Conservation (phyloP, 306 rosid genomes). For the Dalbergia cultrata region DNA sequence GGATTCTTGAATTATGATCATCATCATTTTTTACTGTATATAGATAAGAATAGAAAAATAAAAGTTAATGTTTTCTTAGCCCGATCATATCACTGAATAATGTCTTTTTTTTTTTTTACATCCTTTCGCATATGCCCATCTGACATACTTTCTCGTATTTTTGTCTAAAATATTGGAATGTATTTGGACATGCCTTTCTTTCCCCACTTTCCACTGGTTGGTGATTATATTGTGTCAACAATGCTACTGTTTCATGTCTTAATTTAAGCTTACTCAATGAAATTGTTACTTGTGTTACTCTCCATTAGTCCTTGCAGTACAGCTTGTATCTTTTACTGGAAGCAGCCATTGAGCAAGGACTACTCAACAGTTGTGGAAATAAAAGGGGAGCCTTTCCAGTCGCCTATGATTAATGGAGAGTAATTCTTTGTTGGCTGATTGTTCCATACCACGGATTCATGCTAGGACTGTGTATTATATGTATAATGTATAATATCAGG, state of each 20-base stretch:
- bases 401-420: constrained; percentile 76
- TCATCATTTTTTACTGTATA: neutral
- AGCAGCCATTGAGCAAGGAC: constrained; percentile 76
- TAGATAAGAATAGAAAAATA: neutral
- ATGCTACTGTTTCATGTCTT: constrained; percentile 3
- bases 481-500: constrained; percentile 33
- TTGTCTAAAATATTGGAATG: neutral
- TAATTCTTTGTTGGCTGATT: constrained; percentile 37
- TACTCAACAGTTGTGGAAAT: constrained; percentile 88
- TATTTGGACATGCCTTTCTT: neutral
- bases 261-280: constrained; percentile 19
- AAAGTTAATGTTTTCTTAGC: neutral
- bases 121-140: neutral
- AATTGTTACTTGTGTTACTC: constrained; percentile 16
- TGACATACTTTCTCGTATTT: neutral
- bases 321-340: constrained; percentile 52
- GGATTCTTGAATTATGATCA: too few species aligned
- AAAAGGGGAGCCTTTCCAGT: constrained; percentile 85
- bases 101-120: neutral
- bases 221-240: neutral
- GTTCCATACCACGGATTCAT: constrained; percentile 37
- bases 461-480: constrained; percentile 45
- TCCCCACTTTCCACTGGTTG: neutral
- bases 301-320: neutral
- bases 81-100: neutral